phyloP scores from a whole-genome alignment of 2,329 filamentous ascomycete species.

The Graphium sp. region DNA sequence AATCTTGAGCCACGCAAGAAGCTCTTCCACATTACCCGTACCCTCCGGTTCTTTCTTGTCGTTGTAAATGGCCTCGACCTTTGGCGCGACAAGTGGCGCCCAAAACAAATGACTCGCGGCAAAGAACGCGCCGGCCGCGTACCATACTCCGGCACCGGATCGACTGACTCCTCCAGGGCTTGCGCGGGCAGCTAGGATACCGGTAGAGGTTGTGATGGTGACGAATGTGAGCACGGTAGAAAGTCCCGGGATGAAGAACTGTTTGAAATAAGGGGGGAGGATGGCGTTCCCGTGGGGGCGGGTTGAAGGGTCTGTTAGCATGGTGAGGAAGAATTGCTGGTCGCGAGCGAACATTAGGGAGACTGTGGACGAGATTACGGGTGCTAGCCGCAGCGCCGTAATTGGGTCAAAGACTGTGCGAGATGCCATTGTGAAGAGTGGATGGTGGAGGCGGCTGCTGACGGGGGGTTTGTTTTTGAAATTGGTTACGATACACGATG shows the following conservation, averaged over 20 bases:
- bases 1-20: conserved; percentile 4
- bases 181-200: conserved; percentile 10
- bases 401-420: conserved; percentile 18
- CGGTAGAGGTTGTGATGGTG: conserved; percentile 15
- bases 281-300: conserved; percentile 15
- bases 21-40: conserved; percentile 3
- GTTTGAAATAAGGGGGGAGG: conserved; percentile 23
- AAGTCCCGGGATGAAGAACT: conserved; percentile 20
- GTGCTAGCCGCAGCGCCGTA: conserved; percentile 21
- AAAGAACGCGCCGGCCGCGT: conserved; percentile 13
- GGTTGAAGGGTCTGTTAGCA: conserved; percentile 14
- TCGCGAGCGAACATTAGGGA: conserved; percentile 26
- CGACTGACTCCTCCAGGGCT: conserved; percentile 6
- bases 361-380: conserved; percentile 27
- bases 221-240: conserved; percentile 16
- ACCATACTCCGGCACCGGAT: conserved; percentile 14
- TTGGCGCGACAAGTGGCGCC: conserved; percentile 15
- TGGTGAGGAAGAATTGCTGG: conserved; percentile 22
- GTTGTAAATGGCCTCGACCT: conserved; percentile 13
- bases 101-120: conserved; percentile 15
- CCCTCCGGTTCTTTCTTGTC: conserved; percentile 7
- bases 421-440: conserved; percentile 19
- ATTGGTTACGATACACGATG: too few species aligned
- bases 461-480: too few species aligned
- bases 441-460: too few species aligned